Percentiles rank a stretch among this genome's conserved stretches.
Conservation (phyloP, 176 grass and related monocot species). For the Guadua angustifolia region DNA sequence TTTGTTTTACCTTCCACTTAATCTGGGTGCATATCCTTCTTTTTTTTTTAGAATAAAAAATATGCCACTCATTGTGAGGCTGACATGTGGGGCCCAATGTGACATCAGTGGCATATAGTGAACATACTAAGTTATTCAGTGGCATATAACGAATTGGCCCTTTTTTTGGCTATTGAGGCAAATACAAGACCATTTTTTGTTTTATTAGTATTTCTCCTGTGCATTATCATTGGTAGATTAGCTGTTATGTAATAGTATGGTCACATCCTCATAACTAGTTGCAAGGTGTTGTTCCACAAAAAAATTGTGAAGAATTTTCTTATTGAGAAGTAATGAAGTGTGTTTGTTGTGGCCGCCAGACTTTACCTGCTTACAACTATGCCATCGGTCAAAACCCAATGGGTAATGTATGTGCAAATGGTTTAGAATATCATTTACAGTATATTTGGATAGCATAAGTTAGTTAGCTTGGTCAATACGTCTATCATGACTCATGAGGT, state of each 20-base stretch:
- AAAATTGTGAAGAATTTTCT: neutral
- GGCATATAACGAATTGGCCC: too few species aligned
- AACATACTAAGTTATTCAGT: too few species aligned
- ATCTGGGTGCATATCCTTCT: neutral
- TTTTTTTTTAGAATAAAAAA: neutral
- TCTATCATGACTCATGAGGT: neutral
- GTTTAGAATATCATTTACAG: neutral
- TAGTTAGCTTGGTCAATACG: neutral
- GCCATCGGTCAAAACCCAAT: conserved; percentile 1
- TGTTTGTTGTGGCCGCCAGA: neutral
- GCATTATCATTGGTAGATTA: conserved; percentile 5
- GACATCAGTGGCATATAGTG: too few species aligned
- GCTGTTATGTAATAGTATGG: neutral
- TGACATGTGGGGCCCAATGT: too few species aligned
- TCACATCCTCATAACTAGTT: neutral
- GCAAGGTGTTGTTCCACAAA: conserved; percentile 5
- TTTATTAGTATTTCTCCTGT: neutral
- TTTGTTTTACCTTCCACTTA: neutral
- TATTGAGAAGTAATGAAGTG: neutral
- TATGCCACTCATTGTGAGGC: too few species aligned
- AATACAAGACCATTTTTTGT: neutral
- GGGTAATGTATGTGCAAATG: conserved; percentile 9
- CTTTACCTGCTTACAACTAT: conserved; percentile 3
- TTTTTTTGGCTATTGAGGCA: neutral
- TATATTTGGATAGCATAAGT: neutral